A percentile compares a stretch with the other conserved stretches of the same genome.
phyloP scores from a whole-genome alignment of 192 early-diverging fungal species.

The Entomortierella chlamydospora region DNA sequence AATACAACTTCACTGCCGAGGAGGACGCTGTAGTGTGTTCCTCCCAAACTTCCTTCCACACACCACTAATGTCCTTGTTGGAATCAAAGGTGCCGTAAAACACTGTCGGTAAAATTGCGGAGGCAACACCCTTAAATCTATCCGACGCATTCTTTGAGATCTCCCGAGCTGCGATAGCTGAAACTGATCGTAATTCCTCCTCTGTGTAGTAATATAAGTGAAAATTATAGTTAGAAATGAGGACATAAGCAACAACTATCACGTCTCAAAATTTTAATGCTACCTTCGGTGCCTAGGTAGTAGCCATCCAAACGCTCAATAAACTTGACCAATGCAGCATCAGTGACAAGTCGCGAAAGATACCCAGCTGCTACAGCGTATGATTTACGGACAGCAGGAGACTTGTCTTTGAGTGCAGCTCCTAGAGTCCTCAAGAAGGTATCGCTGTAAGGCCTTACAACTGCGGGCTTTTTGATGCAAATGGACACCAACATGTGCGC shows the following conservation, averaged over 20 bases:
- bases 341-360: conserved; percentile 69
- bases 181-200: conserved; percentile 74
- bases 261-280: too few species aligned
- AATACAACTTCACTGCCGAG: conserved; percentile 71
- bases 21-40: conserved; percentile 72
- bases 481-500: conserved; percentile 88
- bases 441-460: conserved; percentile 79
- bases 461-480: conserved; percentile 72
- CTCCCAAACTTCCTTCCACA: conserved; percentile 85
- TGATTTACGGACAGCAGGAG: conserved; percentile 85
- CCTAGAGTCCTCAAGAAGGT: conserved; percentile 80
- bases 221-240: too few species aligned
- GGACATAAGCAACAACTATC: too few species aligned
- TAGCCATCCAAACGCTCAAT: conserved; percentile 77
- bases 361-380: conserved; percentile 89
- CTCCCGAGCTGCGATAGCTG: conserved; percentile 74
- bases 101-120: conserved; percentile 74
- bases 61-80: conserved; percentile 60
- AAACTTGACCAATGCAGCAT: conserved; percentile 70
- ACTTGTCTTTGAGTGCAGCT: conserved; percentile 80
- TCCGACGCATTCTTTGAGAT: conserved; percentile 76
- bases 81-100: conserved; percentile 77
- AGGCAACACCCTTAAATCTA: conserved; percentile 62
- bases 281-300: conserved; percentile 80
- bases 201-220: conserved; percentile 54